A percentile compares a stretch with the other conserved stretches of the same genome.
Conservation (phyloP, 495 filamentous ascomycete genomes). For the Penicillium psychrofluorescens region DNA sequence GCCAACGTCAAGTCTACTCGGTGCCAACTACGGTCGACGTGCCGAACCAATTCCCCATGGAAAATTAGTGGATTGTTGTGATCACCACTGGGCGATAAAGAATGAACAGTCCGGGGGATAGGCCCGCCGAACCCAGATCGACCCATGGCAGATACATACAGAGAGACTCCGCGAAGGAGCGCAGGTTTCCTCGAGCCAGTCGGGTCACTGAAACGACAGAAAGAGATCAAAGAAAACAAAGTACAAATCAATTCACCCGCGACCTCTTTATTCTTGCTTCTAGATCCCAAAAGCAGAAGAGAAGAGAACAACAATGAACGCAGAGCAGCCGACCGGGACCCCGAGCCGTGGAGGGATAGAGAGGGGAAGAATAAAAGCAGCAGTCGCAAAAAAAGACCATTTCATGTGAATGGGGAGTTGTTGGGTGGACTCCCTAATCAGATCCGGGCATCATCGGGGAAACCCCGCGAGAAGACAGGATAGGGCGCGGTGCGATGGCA, state of each 20-base stretch:
- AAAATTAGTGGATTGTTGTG: not conserved
- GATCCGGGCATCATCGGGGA: not conserved
- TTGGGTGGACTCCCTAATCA: conserved; percentile 3
- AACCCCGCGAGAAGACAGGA: not conserved
- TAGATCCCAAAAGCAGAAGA: conserved; percentile 13
- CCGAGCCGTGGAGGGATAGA: conserved; percentile 1
- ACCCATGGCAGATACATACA: conserved; percentile 1
- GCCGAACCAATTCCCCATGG: too few relatives aligned
- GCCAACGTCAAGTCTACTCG: too few relatives aligned
- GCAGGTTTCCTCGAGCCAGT: not conserved
- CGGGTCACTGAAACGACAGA: conserved; percentile 1
- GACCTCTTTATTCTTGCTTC: conserved; percentile 24
- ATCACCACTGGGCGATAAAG: not conserved
- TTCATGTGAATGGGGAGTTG: not conserved
- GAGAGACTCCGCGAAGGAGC: too few relatives aligned
- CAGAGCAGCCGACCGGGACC: conserved; percentile 7
- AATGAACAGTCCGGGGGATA: not conserved
- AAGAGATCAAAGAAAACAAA: conserved; percentile 7
- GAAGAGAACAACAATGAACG: conserved; percentile 9
- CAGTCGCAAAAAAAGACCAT: not conserved
- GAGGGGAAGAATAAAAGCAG: conserved; percentile 2
- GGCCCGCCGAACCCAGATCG: not conserved
- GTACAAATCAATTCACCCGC: conserved; percentile 15
- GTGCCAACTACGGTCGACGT: too few relatives aligned
- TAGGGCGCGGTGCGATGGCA: not conserved